Evolutionary conservation across 805 yeast species (phyloP).

Genomic region (Candida silvatica): DNA sequence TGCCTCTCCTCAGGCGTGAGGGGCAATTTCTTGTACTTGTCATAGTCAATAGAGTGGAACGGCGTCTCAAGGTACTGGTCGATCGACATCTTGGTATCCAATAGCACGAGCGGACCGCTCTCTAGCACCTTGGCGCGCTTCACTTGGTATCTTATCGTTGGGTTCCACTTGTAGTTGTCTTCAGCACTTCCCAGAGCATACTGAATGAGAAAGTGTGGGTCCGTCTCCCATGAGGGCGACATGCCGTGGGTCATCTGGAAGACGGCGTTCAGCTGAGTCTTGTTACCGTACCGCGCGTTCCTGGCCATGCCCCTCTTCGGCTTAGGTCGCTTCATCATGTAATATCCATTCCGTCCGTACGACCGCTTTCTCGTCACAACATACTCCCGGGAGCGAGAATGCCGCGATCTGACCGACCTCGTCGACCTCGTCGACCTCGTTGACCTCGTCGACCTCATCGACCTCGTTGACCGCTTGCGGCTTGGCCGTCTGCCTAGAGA

Average conservation of each 20-base stretch:
- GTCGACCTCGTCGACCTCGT: too few relatives aligned
- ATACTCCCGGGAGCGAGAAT: too few relatives aligned
- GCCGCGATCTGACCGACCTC: too few relatives aligned
- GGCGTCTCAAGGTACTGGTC: constrained; percentile 6
- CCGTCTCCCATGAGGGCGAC: background rate
- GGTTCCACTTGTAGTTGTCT: constrained; percentile 13
- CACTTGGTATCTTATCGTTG: constrained; percentile 14
- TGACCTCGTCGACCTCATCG: too few relatives aligned
- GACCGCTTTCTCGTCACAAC: too few relatives aligned
- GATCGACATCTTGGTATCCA: constrained; percentile 10
- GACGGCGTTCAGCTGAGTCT: background rate
- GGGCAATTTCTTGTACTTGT: too few relatives aligned
- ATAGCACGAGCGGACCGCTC: constrained; percentile 7
- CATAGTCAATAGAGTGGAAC: background rate
- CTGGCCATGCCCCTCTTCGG: background rate
- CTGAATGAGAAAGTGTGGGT: constrained; percentile 11
- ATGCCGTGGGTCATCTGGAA: background rate
- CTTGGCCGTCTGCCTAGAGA: too few relatives aligned
- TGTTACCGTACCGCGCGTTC: background rate
- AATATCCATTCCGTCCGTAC: too few relatives aligned
- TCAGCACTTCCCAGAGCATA: constrained; percentile 9
- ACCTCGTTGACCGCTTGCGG: too few relatives aligned
- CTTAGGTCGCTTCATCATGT: background rate
- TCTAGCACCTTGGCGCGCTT: constrained; percentile 7
- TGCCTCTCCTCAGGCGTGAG: too few relatives aligned